Conservation (phyloP, 306 rosid genomes). For the Senna siamea region DNA sequence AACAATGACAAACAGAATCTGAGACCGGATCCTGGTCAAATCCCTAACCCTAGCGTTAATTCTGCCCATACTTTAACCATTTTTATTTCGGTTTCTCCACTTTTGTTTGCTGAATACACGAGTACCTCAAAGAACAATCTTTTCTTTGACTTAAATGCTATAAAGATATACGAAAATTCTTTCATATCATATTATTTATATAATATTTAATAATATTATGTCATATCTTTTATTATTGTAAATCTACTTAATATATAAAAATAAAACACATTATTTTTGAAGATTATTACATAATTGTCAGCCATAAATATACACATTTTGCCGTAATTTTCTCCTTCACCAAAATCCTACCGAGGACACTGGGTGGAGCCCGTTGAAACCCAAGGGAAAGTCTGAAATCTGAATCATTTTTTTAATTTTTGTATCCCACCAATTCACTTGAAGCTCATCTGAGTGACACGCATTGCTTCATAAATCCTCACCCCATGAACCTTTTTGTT, state of each 20-base stretch:
- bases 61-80: background rate
- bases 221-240: no score
- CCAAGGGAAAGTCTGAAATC: no score
- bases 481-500: background rate
- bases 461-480: background rate
- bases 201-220: no score
- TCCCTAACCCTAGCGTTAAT: background rate
- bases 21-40: background rate
- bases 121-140: background rate
- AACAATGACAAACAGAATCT: background rate
- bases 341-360: background rate
- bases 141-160: background rate
- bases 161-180: no score
- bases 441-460: background rate
- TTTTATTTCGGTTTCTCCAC: no score
- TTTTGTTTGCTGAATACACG: background rate
- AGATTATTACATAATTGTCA: background rate
- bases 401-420: background rate
- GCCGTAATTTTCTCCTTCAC: constrained; percentile 18
- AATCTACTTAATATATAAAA: no score
- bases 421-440: background rate
- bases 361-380: background rate
- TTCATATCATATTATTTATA: no score
- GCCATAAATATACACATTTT: background rate
- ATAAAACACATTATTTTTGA: no score